phyloP scores from a whole-genome alignment of 345 rosid species.

The Aquilaria malaccensis region DNA sequence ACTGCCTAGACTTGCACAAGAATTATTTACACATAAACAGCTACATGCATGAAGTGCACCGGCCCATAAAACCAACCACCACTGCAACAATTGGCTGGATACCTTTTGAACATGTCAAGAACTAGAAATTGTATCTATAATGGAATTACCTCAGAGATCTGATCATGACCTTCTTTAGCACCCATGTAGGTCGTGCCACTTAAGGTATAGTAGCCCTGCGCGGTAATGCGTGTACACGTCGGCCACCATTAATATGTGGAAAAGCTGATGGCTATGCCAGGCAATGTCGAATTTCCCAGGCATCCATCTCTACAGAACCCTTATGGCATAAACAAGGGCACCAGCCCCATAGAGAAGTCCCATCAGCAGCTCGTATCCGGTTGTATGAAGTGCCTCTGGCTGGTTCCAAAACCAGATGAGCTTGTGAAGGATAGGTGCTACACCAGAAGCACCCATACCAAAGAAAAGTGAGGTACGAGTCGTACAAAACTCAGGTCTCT shows the following conservation, averaged over 20 bases:
- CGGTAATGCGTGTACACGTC: slow-evolving; percentile 83
- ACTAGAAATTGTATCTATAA: too few species aligned
- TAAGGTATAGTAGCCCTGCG: slow-evolving; percentile 79
- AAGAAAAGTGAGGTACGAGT: slow-evolving; percentile 70
- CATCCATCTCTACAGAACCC: slow-evolving; percentile 92
- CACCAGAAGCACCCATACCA: slow-evolving; percentile 79
- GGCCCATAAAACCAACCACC: too few species aligned
- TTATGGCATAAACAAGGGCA: slow-evolving; percentile 69
- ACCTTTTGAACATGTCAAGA: too few species aligned
- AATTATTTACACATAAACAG: too few species aligned
- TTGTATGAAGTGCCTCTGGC: slow-evolving; percentile 88
- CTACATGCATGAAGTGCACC: too few species aligned
- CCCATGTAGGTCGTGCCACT: slow-evolving; percentile 78
- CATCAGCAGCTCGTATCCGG: slow-evolving; percentile 83
- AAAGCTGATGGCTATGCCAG: slow-evolving; percentile 93
- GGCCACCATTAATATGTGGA: slow-evolving; percentile 77
- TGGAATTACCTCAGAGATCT: too few species aligned
- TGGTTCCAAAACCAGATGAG: slow-evolving; percentile 68
- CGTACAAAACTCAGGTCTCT: slow-evolving; percentile 62
- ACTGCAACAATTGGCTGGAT: too few species aligned
- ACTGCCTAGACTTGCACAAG: too few species aligned
- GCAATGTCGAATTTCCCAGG: slow-evolving; percentile 94
- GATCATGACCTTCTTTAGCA: slow-evolving; percentile 23
- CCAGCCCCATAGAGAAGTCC: slow-evolving; percentile 66
- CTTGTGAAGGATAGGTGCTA: slow-evolving; percentile 78